phyloP scores from a whole-genome alignment of 139 green algal genomes.

The Pedinophyceae sp. region DNA sequence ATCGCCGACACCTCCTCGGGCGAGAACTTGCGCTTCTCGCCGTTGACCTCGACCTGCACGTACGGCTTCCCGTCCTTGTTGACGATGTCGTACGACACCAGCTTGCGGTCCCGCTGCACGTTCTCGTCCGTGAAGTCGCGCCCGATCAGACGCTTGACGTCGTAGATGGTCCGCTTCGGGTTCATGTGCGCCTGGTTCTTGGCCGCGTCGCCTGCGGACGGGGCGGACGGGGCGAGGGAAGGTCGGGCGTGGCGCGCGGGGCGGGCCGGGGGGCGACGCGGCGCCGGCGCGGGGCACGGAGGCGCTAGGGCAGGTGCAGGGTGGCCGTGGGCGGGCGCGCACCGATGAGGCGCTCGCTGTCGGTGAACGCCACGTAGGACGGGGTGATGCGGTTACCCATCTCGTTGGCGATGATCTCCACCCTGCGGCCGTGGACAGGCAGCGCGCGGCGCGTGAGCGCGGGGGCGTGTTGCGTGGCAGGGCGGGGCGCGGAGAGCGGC shows the following conservation, averaged over 20 bases:
- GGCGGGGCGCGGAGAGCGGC: too few relatives aligned
- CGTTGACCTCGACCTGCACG: constrained; percentile 43
- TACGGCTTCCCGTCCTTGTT: constrained; percentile 86
- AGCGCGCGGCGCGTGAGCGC: too few relatives aligned
- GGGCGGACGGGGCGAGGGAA: too few relatives aligned
- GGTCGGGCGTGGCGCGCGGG: too few relatives aligned
- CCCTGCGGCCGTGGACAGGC: too few relatives aligned
- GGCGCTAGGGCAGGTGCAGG: too few relatives aligned
- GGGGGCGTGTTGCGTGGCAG: too few relatives aligned
- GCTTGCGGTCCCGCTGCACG: constrained; percentile 91
- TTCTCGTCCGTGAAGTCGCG: constrained; percentile 86
- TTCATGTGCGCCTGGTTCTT: constrained; percentile 97
- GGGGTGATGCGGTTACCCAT: constrained; percentile 94
- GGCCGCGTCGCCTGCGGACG: constrained; percentile 30
- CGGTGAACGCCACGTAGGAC: constrained; percentile 98
- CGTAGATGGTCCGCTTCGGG: constrained; percentile 84
- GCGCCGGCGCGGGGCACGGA: too few relatives aligned
- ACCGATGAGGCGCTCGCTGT: constrained; percentile 97
- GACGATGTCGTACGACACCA: constrained; percentile 91
- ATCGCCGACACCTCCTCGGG: constrained; percentile 96
- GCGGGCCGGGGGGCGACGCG: too few relatives aligned
- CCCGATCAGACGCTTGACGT: constrained; percentile 97
- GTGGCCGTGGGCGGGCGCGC: too few relatives aligned
- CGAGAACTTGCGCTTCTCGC: constrained; percentile 53
- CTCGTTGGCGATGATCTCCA: constrained; percentile 99